Evolutionary conservation across 306 rosid genomes (phyloP).

Genomic region (Sesbania bispinosa): DNA sequence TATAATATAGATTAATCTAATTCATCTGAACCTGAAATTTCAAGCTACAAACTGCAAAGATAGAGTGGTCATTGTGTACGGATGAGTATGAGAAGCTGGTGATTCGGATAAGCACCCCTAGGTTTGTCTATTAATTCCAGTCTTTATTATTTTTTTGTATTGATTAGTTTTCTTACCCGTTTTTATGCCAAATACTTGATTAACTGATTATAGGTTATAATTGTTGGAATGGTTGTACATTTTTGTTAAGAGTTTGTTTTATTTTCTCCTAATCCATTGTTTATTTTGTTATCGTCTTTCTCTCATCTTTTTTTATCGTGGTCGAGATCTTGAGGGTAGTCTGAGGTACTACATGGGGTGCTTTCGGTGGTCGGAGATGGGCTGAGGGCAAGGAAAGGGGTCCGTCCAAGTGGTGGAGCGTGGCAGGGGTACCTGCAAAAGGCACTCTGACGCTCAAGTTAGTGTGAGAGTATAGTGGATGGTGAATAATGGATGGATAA

Average conservation of each 20-base stretch:
- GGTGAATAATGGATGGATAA: no score
- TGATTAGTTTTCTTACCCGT: neutral
- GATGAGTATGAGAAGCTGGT: slow-evolving; percentile 84
- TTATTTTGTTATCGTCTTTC: neutral
- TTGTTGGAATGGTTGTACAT: neutral
- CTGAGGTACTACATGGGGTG: no score
- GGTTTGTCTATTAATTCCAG: slow-evolving; percentile 41
- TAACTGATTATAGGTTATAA: neutral
- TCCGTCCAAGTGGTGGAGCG: no score
- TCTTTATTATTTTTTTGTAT: neutral
- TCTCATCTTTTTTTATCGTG: no score
- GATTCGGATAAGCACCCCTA: slow-evolving; percentile 81
- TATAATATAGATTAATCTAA: neutral
- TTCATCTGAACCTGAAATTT: neutral
- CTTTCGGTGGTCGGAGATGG: no score
- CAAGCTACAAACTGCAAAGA: neutral
- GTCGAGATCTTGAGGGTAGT: no score
- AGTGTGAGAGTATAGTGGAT: no score
- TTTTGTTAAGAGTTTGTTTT: neutral
- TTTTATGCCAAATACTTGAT: neutral
- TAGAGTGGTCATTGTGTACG: slow-evolving; percentile 70
- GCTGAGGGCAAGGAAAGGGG: no score
- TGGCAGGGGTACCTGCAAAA: no score
- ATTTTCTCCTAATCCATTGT: neutral
- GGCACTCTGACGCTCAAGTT: no score